A percentile compares a stretch with the other conserved stretches of the same genome.
phyloP scores from a whole-genome alignment of 2,329 filamentous ascomycete species.

The Scorias spongiosa region DNA sequence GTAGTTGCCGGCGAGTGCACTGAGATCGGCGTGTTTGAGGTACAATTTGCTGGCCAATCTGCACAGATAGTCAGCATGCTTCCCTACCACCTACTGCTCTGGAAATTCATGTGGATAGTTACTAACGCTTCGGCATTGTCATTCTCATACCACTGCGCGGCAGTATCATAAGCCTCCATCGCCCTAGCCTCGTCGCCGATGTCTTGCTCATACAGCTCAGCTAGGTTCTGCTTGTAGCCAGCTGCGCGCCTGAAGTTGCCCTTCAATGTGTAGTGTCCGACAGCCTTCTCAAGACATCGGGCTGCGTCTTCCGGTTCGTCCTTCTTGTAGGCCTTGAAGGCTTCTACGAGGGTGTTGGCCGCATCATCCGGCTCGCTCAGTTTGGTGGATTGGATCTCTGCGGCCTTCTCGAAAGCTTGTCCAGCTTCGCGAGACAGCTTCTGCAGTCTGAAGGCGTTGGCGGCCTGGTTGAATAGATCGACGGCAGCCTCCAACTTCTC shows the following conservation, averaged over 20 bases:
- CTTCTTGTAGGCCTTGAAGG: constrained; percentile 89
- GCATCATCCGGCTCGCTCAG: constrained; percentile 87
- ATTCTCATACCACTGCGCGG: constrained; percentile 77
- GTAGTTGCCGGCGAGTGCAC: constrained; percentile 71
- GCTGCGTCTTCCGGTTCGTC: constrained; percentile 70
- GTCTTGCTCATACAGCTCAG: constrained; percentile 72
- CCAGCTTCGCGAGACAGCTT: constrained; percentile 77
- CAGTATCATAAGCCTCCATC: constrained; percentile 68
- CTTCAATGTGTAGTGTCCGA: constrained; percentile 73
- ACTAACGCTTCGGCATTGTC: constrained; percentile 71
- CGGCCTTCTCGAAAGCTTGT: constrained; percentile 69
- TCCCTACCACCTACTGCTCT: background rate
- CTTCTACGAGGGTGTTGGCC: constrained; percentile 74
- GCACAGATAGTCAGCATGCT: constrained; percentile 4
- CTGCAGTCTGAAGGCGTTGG: constrained; percentile 81
- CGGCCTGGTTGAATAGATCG: constrained; percentile 75
- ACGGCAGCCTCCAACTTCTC: constrained; percentile 86
- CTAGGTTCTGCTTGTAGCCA: constrained; percentile 76
- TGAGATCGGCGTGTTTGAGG: constrained; percentile 80
- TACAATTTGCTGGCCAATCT: constrained; percentile 86
- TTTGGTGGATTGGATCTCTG: constrained; percentile 61
- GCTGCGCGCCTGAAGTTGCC: constrained; percentile 87
- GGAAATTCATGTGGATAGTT: background rate
- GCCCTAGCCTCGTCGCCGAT: constrained; percentile 64
- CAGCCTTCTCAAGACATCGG: constrained; percentile 61